Base-by-base conservation (phyloP, 2,329 filamentous ascomycete genomes). In the Zopfia rhizophila region DNA sequence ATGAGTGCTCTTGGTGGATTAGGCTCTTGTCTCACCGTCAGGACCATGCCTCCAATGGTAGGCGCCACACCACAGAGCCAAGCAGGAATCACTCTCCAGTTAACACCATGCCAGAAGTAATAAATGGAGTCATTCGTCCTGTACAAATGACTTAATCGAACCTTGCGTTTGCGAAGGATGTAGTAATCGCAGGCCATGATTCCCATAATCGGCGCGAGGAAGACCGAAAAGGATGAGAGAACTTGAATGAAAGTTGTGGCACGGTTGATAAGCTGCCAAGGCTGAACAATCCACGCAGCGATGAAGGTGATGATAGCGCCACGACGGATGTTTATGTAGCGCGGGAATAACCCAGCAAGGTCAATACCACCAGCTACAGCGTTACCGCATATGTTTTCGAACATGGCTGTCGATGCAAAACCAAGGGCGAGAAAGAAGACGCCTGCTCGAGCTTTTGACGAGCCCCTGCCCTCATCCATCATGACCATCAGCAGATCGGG, bases 31-130 rank as follows among this genome's bases (percentile, higher is more conserved):
- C 65, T 46, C 7, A 72, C 67, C 5, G 65, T 73, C 38, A 72
- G 59, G 14, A 77, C 37, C 21, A 76, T 55, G 6, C 74, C 72
- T 7, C 75, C 68, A 32, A 79, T 68, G 0, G 73, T 77, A 2
- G 74, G 75, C 11, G 65, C 65, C 72, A 74, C 77, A 3, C 75
- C 76, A 40, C 69, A 73, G 1, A 74, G 55, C 76, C 76, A 78
- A 6, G 74, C 66, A 3, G 72, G 63, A 16, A 75, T 60, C 0
- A 72, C 72, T 6, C 74, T 60, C 74, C 73, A 76, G 38, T 78
- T 77, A 25, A 78, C 28, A 0, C 75, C 76, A 6, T 72, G 67
- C 52, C 56, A 73, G 46, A 70, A 79, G 66, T 73, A 77, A 50
- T 78, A 79, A 7, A 61, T 62, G 0, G 72, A 72, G 14, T 70